Base-by-base conservation (phyloP, 257 asterid genomes). In the Solanum lignicaule region DNA sequence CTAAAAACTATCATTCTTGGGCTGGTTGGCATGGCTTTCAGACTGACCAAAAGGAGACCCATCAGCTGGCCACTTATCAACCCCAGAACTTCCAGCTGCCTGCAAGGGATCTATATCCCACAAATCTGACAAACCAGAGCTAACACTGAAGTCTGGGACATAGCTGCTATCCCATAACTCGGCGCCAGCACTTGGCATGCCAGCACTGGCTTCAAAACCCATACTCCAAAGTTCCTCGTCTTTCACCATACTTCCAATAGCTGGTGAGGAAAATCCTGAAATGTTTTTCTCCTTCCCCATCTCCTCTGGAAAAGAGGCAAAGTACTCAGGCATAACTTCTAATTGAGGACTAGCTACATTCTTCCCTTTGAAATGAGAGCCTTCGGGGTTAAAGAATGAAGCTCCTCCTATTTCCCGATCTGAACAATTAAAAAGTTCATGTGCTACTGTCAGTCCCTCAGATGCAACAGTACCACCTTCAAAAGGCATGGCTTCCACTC, bases 41-140 rank as follows among this genome's bases (percentile, higher is more conserved):
- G 88, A 79, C 87, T 87, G 90, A 6, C 74, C 52, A 35, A 79
- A 87, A 86, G 91, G 94, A 48, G 86, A 86, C 69, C 92, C 94
- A 32, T 89, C 92, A 36, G 79, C 86, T 23, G 88, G 93, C 95
- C 91, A 92, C 27, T 83, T 88, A 87, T 88, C 94, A 5, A 89
- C 86, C 71, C 94, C 95, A 83, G 92, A 88, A 87, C 92, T 89
- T 86, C 91, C 93, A 43, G 90, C 92, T 18, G 46, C 89, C 89
- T 87, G 90, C 89, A 91, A 72, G 62, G 93, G 86, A 69, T 90
- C 94, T 60, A 92, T 27, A 82, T 90, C 91, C 97, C 98, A 95
- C 86, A 90, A 69, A 89, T 95, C 96, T 21, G 94, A 55, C 75
- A 91, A 46, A 6, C 89, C 93, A 69, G 83, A 33, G 68, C 84